Percentiles rank a stretch among this genome's conserved stretches.
phyloP scores from a whole-genome alignment of 768 basidiomycete genomes.

The Cystofilobasidium capitatum region DNA sequence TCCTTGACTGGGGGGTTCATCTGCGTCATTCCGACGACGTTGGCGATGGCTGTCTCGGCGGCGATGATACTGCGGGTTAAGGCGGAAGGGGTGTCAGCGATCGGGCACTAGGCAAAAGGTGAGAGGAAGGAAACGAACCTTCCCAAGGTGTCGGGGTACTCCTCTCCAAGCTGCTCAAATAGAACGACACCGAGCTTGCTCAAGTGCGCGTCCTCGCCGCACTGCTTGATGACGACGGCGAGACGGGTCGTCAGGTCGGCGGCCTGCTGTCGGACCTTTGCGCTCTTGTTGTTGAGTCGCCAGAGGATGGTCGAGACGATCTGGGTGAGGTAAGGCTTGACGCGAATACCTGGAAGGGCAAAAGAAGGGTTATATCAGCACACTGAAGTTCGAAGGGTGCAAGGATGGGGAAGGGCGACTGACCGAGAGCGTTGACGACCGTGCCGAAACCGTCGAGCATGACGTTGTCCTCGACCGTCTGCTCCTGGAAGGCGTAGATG shows the following conservation, averaged over 20 bases:
- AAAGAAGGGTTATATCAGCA: neutral
- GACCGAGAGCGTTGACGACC: slow-evolving; percentile 82
- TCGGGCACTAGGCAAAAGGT: neutral
- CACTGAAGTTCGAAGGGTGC: too few relatives aligned
- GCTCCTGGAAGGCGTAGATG: slow-evolving; percentile 99
- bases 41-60: slow-evolving; percentile 95
- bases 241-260: slow-evolving; percentile 95
- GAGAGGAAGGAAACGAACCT: slow-evolving; percentile 36
- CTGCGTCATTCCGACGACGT: slow-evolving; percentile 99
- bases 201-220: slow-evolving; percentile 88
- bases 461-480: slow-evolving; percentile 96
- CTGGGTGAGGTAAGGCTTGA: slow-evolving; percentile 96
- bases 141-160: slow-evolving; percentile 97
- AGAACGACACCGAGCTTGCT: slow-evolving; percentile 93
- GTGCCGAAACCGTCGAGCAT: slow-evolving; percentile 99
- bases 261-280: slow-evolving; percentile 96
- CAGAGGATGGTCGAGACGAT: slow-evolving; percentile 98
- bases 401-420: slow-evolving; percentile 26
- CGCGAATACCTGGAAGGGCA: slow-evolving; percentile 54
- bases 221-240: slow-evolving; percentile 96
- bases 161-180: slow-evolving; percentile 97
- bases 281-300: slow-evolving; percentile 99
- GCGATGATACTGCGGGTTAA: slow-evolving; percentile 81
- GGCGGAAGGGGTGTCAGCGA: neutral
- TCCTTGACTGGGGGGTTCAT: slow-evolving; percentile 99